A percentile compares a stretch with the other conserved stretches of the same genome.
Evolutionary conservation across 2,329 filamentous ascomycete species (phyloP).

Genomic region (Aspergillus pseudoterreus): DNA sequence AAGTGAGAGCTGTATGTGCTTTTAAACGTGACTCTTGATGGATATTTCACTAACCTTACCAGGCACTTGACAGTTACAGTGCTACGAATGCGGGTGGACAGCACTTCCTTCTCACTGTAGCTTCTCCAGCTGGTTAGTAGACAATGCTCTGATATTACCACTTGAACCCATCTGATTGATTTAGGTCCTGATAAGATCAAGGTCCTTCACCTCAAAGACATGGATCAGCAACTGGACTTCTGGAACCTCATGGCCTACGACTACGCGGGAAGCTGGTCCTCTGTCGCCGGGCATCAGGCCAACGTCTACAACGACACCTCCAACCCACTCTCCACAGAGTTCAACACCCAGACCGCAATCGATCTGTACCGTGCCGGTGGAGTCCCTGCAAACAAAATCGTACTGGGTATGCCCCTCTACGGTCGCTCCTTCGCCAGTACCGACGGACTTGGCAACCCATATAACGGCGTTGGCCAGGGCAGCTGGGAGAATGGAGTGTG

Average conservation of each 20-base stretch:
- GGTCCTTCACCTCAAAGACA: constrained; percentile 39
- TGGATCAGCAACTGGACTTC: constrained; percentile 49
- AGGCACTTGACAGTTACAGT: constrained; percentile 43
- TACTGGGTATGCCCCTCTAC: constrained; percentile 88
- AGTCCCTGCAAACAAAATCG: constrained; percentile 67
- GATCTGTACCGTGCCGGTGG: constrained; percentile 64
- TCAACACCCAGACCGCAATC: constrained; percentile 69
- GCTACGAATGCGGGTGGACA: constrained; percentile 33
- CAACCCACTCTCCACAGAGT: constrained; percentile 67
- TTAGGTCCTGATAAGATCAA: constrained; percentile 16
- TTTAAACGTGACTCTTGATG: not conserved
- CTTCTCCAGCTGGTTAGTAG: not conserved
- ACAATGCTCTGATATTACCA: not conserved
- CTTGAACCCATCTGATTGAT: not conserved
- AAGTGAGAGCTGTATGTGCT: constrained; percentile 26
- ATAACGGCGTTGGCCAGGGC: constrained; percentile 61
- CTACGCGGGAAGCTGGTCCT: constrained; percentile 77
- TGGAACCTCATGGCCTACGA: constrained; percentile 77
- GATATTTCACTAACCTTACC: not conserved
- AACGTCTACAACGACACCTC: constrained; percentile 64
- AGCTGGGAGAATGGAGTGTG: constrained; percentile 82
- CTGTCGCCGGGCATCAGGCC: constrained; percentile 68
- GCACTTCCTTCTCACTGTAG: constrained; percentile 45
- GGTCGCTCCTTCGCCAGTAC: constrained; percentile 81
- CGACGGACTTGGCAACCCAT: constrained; percentile 66